Evolutionary conservation across 768 basidiomycete genomes (phyloP), one percentile per base, ranked within the genome.

Genomic region (Leccinellum albellum): DNA sequence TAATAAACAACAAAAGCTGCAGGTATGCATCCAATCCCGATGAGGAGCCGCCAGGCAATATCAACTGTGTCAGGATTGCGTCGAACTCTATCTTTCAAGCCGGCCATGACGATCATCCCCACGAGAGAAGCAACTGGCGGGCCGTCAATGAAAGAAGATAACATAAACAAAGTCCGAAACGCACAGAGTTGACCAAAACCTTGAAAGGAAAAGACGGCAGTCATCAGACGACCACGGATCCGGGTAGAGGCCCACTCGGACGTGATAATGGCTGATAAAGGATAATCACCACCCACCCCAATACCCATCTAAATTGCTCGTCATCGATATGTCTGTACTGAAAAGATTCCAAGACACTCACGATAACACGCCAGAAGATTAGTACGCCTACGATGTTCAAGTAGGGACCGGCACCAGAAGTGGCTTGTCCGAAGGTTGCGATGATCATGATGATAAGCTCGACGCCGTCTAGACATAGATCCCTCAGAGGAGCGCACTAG

Each of bases 221-320:
- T 86, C 90, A 94, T 93, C 75, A 95, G 81, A 14, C 91, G 79
- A 31, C 92, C 91, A 57, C 91, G 82, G 46, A 81, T 85, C 40
- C 79, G 78, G 15, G 84, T 87, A 0, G 88, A 78, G 2, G 92
- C 86, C 62, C 93, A 93, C 66, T 94, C 92, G n/a, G 87, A 91
- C 3, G 90, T 83, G 66, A 94, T 94, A 63, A 91, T 84, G 6
- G 90, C 87, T 42, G 80, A 83, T 0, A 93, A 70, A 10, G 92
- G 92, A 66, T 94, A 93, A 63, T 94, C 91, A 12, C 91, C 91
- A 6, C 91, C 91, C 17, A 93, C 87, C 1, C 91, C 91, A 3
- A 91, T 67, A 1, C 89, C 89, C 80, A 83, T 82, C 84, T 81
- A 44, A 28, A 47, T 66, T 76, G 82, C 21, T 79, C 65, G 66